Evolutionary conservation across 2,329 filamentous ascomycete genomes (phyloP).

Genomic region (Colletotrichum sp.): DNA sequence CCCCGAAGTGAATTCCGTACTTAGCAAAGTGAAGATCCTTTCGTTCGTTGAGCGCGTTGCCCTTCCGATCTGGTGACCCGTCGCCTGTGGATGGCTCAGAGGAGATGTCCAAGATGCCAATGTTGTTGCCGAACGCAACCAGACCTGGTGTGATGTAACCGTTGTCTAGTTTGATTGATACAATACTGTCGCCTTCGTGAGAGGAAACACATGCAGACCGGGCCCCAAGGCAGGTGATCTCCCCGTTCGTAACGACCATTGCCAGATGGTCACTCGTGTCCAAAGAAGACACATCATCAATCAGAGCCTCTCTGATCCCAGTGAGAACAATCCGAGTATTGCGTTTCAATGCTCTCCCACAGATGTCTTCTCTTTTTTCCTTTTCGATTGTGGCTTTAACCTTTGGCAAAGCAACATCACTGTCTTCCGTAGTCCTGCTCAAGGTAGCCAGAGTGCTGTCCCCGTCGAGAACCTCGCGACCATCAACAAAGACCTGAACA

Average conservation of each 20-base stretch:
- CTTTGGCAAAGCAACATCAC: neutral
- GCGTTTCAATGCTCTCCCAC: neutral
- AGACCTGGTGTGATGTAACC: slow-evolving; percentile 54
- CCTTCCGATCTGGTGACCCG: slow-evolving; percentile 38
- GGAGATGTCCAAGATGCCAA: slow-evolving; percentile 56
- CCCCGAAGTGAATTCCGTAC: slow-evolving; percentile 43
- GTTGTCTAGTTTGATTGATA: slow-evolving; percentile 41
- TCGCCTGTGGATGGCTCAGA: slow-evolving; percentile 49
- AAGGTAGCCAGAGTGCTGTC: neutral
- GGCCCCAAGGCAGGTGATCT: neutral
- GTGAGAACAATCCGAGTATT: neutral
- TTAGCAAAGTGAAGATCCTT: slow-evolving; percentile 39
- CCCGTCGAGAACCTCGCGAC: slow-evolving; percentile 24
- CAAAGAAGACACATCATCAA: neutral
- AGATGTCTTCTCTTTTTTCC: neutral
- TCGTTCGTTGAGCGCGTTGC: slow-evolving; percentile 23
- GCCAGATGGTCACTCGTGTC: neutral
- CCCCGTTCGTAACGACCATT: neutral
- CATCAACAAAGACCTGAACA: slow-evolving; percentile 52
- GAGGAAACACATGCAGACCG: neutral
- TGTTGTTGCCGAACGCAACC: slow-evolving; percentile 48
- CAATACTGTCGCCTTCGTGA: neutral
- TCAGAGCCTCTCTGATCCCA: neutral
- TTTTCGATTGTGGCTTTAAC: neutral
- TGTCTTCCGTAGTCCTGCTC: fast-evolving